Conservation (phyloP, 768 basidiomycete genomes). For the Sarcomyxa edulis region DNA sequence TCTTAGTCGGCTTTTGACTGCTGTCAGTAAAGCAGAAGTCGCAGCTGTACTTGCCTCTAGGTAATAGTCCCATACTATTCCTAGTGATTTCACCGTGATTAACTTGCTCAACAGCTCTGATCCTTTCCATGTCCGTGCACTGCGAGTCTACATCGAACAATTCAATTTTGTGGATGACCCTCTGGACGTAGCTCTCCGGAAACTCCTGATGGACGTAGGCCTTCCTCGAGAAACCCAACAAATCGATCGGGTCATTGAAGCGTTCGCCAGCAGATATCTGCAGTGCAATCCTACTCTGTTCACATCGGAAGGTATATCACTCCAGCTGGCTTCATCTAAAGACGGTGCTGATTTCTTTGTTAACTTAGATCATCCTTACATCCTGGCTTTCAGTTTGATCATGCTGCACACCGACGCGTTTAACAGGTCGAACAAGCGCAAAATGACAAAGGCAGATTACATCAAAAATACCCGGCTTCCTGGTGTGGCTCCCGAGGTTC, state of each 20-base stretch:
- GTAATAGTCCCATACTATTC: constrained; percentile 32
- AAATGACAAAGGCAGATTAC: constrained; percentile 96
- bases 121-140: constrained; percentile 59
- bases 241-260: constrained; percentile 96
- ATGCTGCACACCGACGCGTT: constrained; percentile 99
- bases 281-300: constrained; percentile 82
- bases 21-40: constrained; percentile 74
- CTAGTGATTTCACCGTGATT: constrained; percentile 7
- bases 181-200: constrained; percentile 87
- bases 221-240: constrained; percentile 96
- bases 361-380: constrained; percentile 81
- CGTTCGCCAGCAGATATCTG: constrained; percentile 82
- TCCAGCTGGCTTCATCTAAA: background rate
- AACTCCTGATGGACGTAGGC: constrained; percentile 84
- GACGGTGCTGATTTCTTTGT: constrained; percentile 1
- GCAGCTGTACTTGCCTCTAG: constrained; percentile 77
- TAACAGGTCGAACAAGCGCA: constrained; percentile 95
- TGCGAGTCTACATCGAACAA: constrained; percentile 63
- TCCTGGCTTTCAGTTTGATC: constrained; percentile 94
- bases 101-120: constrained; percentile 51
- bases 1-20: constrained; percentile 54
- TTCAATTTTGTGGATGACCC: constrained; percentile 81
- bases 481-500: constrained; percentile 73
- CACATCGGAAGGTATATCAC: constrained; percentile 55
- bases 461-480: constrained; percentile 88